A percentile compares a stretch with the other conserved stretches of the same genome.
Conservation (phyloP, 2,329 filamentous ascomycete genomes). For the Aaosphaeria pasadenensis region DNA sequence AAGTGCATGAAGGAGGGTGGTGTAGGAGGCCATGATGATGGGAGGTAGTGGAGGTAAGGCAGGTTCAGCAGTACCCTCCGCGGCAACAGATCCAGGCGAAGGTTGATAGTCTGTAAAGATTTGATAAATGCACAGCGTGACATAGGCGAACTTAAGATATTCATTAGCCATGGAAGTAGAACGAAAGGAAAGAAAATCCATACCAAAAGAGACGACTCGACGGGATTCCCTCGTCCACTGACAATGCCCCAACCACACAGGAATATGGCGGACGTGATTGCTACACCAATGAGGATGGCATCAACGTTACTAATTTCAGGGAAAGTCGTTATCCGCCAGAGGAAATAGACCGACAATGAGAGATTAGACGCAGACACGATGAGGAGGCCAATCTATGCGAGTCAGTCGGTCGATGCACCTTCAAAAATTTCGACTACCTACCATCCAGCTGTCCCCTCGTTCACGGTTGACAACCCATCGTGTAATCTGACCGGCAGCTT, state of each 20-base stretch:
- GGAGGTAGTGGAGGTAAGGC: constrained; percentile 95
- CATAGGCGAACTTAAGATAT: constrained; percentile 72
- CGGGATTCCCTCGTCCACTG: constrained; percentile 88
- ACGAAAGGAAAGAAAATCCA: constrained; percentile 5
- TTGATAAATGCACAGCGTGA: constrained; percentile 98
- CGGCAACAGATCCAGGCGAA: constrained; percentile 57
- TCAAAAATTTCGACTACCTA: constrained; percentile 45
- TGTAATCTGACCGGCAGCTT: constrained; percentile 90
- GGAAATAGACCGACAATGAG: constrained; percentile 90
- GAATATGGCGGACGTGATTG: constrained; percentile 89
- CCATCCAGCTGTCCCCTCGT: constrained; percentile 94
- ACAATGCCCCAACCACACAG: constrained; percentile 91
- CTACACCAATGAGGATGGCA: constrained; percentile 86
- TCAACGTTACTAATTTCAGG: constrained; percentile 91
- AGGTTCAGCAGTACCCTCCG: constrained; percentile 60
- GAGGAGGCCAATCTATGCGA: constrained; percentile 73
- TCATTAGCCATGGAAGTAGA: constrained; percentile 6
- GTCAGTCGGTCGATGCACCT: neutral
- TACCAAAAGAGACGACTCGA: constrained; percentile 83
- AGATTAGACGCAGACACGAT: constrained; percentile 88
- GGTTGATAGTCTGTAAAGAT: constrained; percentile 98
- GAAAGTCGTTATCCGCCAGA: constrained; percentile 92
- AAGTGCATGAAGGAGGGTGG: constrained; percentile 80
- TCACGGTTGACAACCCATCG: constrained; percentile 92
- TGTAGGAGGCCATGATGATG: constrained; percentile 98